Evolutionary conservation across 2,329 filamentous ascomycete genomes (phyloP), one percentile per base, ranked within the genome.

Genomic region (Fusarium sp.): DNA sequence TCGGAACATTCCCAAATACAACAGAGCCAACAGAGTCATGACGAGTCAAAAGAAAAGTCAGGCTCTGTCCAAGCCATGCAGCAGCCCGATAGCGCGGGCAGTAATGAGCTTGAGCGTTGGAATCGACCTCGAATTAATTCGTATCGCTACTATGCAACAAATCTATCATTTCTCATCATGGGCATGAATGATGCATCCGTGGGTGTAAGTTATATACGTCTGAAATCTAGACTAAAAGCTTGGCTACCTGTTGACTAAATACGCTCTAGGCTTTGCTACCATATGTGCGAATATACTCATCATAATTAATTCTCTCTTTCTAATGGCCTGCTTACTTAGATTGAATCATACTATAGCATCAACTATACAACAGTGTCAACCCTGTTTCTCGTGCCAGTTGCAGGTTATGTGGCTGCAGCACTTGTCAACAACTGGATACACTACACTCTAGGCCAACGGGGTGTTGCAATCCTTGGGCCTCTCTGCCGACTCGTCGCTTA

Each of bases 181-280:
- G 90, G 90, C 9, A 84, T 89, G 79, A 91, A 90, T 70, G 90
- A 93, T 77, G 90, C 85, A 11, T 86, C 86, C 23, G 83, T 88
- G 42, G 89, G 89, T 40, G 87, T 88, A 80, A 75, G 83, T 81
- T 20, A 35, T 35, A n/a, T 35, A 35, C 17, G 15, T n/a, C 4
- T 35, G 15, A 35, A 15, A 29, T 18, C 20, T 49, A 25, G 8
- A n/a, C n/a, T n/a, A n/a, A 14, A 31, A 31, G 29, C 29, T 25
- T 31, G 13, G 11, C 29, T 11, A 31, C 11, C 7, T 17, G 17
- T 48, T 33, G 20, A 58, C 61, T 71, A 15, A 74, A 48, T 48
- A 47, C 43, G 13, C 15, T 35, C 43, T 49, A 85, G 80, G 81
- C 83, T 41, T 75, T 87, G 18, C 76, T 87, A 23, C 82, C 81